Percentiles rank a stretch among this genome's conserved stretches.
Evolutionary conservation across 179 eudicot genomes (phyloP).

Genomic region (Camellia oleifera): DNA sequence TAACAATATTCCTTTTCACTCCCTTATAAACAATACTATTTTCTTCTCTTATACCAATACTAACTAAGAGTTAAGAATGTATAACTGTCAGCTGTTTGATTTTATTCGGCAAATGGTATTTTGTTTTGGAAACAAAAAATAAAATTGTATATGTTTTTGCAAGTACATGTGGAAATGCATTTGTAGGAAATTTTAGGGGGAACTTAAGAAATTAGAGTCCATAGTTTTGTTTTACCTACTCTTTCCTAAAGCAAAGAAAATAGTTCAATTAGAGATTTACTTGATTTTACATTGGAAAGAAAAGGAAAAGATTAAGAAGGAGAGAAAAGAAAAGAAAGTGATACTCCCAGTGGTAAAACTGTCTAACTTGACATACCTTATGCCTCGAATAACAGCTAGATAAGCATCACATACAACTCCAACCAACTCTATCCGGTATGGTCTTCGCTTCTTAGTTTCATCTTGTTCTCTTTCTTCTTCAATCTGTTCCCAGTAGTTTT

Average conservation of each 20-base stretch:
- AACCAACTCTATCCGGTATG: conserved; percentile 92
- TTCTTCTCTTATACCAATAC: not conserved
- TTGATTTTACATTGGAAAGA: too few species aligned
- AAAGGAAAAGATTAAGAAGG: not conserved
- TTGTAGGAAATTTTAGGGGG: too few species aligned
- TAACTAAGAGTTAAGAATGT: not conserved
- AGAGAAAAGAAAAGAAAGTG: not conserved
- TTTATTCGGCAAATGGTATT: not conserved
- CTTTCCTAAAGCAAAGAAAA: too few species aligned
- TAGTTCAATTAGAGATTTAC: too few species aligned
- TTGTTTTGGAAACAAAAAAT: too few species aligned
- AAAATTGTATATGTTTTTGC: too few species aligned
- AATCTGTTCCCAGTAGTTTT: conserved; percentile 90
- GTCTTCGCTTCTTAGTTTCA: conserved; percentile 67
- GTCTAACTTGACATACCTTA: conserved; percentile 49
- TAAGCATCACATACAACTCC: conserved; percentile 99
- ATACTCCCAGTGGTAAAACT: not conserved
- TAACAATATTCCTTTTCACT: not conserved
- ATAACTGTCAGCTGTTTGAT: not conserved
- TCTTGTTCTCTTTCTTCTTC: conserved; percentile 72
- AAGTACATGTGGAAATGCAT: too few species aligned
- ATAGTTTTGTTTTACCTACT: too few species aligned
- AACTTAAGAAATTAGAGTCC: too few species aligned
- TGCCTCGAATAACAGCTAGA: conserved; percentile 93
- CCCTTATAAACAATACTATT: too few species aligned